Conservation (phyloP, 129 eudicot genomes). For the Calendula officinalis region DNA sequence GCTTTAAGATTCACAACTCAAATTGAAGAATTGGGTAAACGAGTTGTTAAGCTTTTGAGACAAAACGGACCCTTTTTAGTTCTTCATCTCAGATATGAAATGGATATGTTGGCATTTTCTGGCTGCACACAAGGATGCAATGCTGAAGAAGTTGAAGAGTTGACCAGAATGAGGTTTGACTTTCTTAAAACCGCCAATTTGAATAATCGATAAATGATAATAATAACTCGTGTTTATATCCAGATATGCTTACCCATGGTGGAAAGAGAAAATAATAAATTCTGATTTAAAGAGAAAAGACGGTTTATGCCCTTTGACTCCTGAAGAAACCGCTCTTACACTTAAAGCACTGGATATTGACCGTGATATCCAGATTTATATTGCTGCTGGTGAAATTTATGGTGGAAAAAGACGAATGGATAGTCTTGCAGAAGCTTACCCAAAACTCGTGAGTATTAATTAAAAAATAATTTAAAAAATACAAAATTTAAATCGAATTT, state of each 20-base stretch:
- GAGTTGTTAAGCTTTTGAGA: conserved; percentile 66
- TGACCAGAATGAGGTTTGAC: conserved; percentile 87
- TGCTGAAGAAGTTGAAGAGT: conserved; percentile 77
- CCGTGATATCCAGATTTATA: conserved; percentile 76
- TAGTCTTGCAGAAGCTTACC: conserved; percentile 70
- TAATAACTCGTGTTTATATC: not conserved
- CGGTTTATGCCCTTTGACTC: conserved; percentile 97
- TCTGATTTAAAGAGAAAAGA: conserved; percentile 86
- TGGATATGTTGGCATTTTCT: conserved; percentile 98
- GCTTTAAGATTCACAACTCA: conserved; percentile 82
- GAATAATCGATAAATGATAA: conserved; percentile 1
- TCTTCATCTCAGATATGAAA: conserved; percentile 95
- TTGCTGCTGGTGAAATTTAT: conserved; percentile 98
- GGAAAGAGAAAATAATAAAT: conserved; percentile 95
- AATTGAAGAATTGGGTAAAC: conserved; percentile 86
- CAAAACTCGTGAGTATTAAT: conserved; percentile 66
- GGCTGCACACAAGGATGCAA: conserved; percentile 97
- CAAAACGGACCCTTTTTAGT: conserved; percentile 88
- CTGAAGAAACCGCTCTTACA: conserved; percentile 94
- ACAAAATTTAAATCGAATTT: not conserved
- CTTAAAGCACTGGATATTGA: conserved; percentile 86
- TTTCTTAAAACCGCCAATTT: not conserved
- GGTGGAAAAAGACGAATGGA: conserved; percentile 86
- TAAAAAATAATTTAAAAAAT: not conserved
- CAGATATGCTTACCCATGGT: conserved; percentile 99